A percentile compares a stretch with the other conserved stretches of the same genome.
phyloP scores from a whole-genome alignment of 768 basidiomycete species.

The Amanita molliuscula region DNA sequence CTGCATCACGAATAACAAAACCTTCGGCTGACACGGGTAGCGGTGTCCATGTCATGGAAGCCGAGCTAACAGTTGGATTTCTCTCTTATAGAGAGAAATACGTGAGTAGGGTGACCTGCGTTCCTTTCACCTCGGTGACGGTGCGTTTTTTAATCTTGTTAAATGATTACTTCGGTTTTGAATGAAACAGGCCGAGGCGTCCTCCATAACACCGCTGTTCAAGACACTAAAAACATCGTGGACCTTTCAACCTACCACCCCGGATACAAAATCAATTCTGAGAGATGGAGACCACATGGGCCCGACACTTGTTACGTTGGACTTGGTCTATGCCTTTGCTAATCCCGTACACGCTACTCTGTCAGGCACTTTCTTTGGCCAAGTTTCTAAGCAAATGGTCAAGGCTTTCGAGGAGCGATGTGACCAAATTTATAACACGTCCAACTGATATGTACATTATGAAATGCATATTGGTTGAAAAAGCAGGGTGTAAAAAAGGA shows the following conservation, averaged over 20 bases:
- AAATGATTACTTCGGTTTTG: background rate
- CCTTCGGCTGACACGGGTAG: conserved; percentile 16
- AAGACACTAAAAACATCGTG: conserved; percentile 61
- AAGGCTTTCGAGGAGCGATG: conserved; percentile 88
- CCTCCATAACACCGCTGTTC: conserved; percentile 66
- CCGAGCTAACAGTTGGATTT: conserved; percentile 84
- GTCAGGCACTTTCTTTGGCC: conserved; percentile 78
- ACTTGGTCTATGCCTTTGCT: conserved; percentile 79
- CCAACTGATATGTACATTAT: conserved; percentile 8
- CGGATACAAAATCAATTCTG: conserved; percentile 26
- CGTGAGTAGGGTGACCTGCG: conserved; percentile 73
- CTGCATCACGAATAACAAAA: conserved; percentile 52
- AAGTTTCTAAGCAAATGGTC: conserved; percentile 84
- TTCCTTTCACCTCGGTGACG: conserved; percentile 69
- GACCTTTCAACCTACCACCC: conserved; percentile 53
- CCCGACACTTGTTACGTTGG: conserved; percentile 77
- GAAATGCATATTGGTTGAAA: background rate
- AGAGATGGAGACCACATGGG: conserved; percentile 15
- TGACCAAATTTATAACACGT: conserved; percentile 54
- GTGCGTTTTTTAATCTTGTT: conserved; percentile 29
- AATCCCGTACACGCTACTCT: conserved; percentile 79
- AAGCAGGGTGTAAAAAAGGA: background rate
- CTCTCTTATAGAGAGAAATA: conserved; percentile 83
- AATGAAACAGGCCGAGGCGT: conserved; percentile 49
- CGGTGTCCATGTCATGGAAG: conserved; percentile 49